Conservation (phyloP, 352 stramenopile genomes). For the Phytopythium vexans region DNA sequence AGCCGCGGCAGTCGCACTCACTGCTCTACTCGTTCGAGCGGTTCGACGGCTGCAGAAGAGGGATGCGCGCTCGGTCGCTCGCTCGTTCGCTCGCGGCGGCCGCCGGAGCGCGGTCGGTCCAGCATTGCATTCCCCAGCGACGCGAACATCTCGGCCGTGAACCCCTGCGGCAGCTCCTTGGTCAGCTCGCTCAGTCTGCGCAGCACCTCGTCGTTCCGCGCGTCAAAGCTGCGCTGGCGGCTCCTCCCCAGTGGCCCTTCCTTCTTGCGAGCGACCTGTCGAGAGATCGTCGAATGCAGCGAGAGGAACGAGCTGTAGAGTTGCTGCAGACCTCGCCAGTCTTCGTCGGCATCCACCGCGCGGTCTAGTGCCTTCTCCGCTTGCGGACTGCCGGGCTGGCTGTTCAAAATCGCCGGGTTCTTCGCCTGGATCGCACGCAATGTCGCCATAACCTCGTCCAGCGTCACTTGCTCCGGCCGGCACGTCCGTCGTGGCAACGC, state of each 20-base stretch:
- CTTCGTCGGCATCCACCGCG: slow-evolving; percentile 18
- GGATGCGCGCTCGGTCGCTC: no score
- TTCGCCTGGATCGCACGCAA: slow-evolving; percentile 31
- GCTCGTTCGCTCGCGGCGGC: no score
- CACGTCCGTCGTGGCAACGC: slow-evolving; percentile 11
- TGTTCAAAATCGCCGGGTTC: slow-evolving; percentile 22
- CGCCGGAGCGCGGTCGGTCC: slow-evolving; percentile 10
- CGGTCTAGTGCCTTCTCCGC: slow-evolving; percentile 18
- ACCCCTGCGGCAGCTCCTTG: slow-evolving; percentile 43
- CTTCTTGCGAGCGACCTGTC: slow-evolving; percentile 16
- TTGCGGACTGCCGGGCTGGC: slow-evolving; percentile 24
- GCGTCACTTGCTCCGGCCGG: slow-evolving; percentile 16
- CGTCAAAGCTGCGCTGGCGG: slow-evolving; percentile 18
- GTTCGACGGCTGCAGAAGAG: no score
- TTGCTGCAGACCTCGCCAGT: slow-evolving; percentile 30
- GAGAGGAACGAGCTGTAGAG: slow-evolving; percentile 40
- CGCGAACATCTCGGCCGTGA: slow-evolving; percentile 62
- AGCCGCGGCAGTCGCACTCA: no score
- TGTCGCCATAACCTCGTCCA: slow-evolving; percentile 31
- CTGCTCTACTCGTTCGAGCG: no score
- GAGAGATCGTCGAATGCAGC: slow-evolving; percentile 32
- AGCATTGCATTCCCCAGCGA: slow-evolving; percentile 51
- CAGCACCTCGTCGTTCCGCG: slow-evolving; percentile 23
- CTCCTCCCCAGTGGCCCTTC: slow-evolving; percentile 8
- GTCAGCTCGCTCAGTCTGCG: slow-evolving; percentile 32